A percentile compares a stretch with the other conserved stretches of the same genome.
phyloP scores from a whole-genome alignment of 768 basidiomycete genomes.

The Calocybe gangraenosa region DNA sequence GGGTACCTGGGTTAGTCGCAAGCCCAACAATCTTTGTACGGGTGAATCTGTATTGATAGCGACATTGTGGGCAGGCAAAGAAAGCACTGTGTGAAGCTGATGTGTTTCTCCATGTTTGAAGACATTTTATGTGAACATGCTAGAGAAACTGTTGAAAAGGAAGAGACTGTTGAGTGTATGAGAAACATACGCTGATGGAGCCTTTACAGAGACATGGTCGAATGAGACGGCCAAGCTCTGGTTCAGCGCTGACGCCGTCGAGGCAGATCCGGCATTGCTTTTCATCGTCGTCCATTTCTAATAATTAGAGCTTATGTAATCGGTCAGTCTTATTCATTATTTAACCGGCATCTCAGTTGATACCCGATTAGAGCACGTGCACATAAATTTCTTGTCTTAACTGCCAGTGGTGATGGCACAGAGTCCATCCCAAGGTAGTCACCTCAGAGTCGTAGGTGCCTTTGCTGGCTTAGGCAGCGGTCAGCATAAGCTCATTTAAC shows the following conservation, averaged over 20 bases:
- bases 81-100: slow-evolving; percentile 64
- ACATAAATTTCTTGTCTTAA: not conserved
- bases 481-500: slow-evolving; percentile 22
- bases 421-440: slow-evolving; percentile 25
- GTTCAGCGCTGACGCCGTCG: slow-evolving; percentile 58
- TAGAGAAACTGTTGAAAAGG: slow-evolving; percentile 25
- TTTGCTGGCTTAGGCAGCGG: slow-evolving; percentile 61
- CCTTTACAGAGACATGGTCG: slow-evolving; percentile 80
- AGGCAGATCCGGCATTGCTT: slow-evolving; percentile 86
- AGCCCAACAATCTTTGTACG: slow-evolving; percentile 68
- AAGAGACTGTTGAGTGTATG: not conserved
- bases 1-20: slow-evolving; percentile 71
- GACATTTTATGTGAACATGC: slow-evolving; percentile 79
- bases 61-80: slow-evolving; percentile 78
- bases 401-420: slow-evolving; percentile 23
- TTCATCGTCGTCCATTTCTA: slow-evolving; percentile 31
- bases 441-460: slow-evolving; percentile 50
- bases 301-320: too few relatives aligned
- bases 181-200: slow-evolving; percentile 54
- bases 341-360: slow-evolving; percentile 5
- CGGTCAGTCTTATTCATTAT: not conserved
- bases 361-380: slow-evolving; percentile 3
- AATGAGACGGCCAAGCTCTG: slow-evolving; percentile 69
- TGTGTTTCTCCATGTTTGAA: slow-evolving; percentile 68
- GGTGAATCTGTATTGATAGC: slow-evolving; percentile 71